These are phyloP conservation scores for Didymella arachidicola DNA, from an alignment of 2,329 filamentous ascomycete genomes.

Conservation along the genomic window DNA sequence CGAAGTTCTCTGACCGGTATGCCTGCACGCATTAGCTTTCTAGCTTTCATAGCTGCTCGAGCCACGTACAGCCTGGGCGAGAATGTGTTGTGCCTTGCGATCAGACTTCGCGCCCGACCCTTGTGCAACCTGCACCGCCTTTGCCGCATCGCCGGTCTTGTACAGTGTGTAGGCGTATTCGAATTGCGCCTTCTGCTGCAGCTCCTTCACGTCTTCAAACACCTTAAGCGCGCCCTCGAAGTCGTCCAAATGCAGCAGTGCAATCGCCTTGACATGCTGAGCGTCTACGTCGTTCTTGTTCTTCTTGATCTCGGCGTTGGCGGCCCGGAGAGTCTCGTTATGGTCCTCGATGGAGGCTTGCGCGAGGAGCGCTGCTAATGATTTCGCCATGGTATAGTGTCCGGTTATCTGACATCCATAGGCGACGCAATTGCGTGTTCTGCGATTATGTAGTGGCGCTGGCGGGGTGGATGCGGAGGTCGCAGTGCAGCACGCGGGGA, in stretches of 20 bases:
- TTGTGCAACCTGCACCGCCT: constrained; percentile 65
- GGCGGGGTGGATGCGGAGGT: constrained; percentile 34
- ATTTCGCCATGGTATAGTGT: constrained; percentile 52
- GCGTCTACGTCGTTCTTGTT: constrained; percentile 67
- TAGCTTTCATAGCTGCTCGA: not conserved
- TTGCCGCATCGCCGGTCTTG: constrained; percentile 74
- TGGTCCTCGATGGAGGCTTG: constrained; percentile 71
- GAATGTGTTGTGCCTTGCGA: constrained; percentile 65
- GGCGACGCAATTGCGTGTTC: constrained; percentile 14
- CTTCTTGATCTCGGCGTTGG: constrained; percentile 64
- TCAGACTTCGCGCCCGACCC: constrained; percentile 39
- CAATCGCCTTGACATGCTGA: constrained; percentile 74
- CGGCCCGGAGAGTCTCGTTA: constrained; percentile 73
- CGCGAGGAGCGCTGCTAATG: constrained; percentile 64
- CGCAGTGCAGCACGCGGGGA: constrained; percentile 38
- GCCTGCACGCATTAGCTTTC: constrained; percentile 53
- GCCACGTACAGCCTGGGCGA: constrained; percentile 66
- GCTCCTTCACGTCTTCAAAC: constrained; percentile 67
- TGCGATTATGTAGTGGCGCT: constrained; percentile 12
- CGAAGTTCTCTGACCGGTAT: constrained; percentile 78
- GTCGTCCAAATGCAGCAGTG: constrained; percentile 81
- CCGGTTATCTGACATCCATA: constrained; percentile 37
- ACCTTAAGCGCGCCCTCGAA: constrained; percentile 78
- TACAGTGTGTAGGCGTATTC: constrained; percentile 86
- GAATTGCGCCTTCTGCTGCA: constrained; percentile 68